Base-by-base conservation (phyloP, 371 early-diverging fungal genomes). In the Circinella umbellata region DNA sequence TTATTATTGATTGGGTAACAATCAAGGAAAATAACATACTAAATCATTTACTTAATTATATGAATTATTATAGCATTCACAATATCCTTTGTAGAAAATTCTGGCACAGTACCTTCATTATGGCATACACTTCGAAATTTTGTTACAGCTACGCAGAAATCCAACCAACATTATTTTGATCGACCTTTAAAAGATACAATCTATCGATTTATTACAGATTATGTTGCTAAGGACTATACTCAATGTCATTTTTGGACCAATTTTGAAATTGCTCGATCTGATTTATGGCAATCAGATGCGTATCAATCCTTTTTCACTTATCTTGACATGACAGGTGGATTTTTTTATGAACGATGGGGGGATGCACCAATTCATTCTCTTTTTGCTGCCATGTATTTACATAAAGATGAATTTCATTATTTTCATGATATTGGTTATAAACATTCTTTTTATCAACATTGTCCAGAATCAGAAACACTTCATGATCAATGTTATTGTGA, bases 311-410 rank as follows among this genome's bases (percentile, higher is more conserved):
- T 80, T 37, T 90, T 88, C 67, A 76, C 89, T 14, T 88, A 81
- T 54, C 46, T 77, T 17, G 79, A 79, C 47, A 46, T n/a, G 4
- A 4, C 81, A 17, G 97, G 97, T 15, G 96, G 97, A 0, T 98
- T 81, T 63, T 81, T 79, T 61, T 82, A 82, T 59, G 82, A 82
- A 69, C 72, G 85, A 48, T 98, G 98, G 98, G 98, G 98, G 17
- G 99, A 98, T 86, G 99, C 98, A 18, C 99, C 99, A 4, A 91
- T 98, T 8, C 99, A 97, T 75, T 93, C 95, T 3, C 86, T 98
- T 66, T 90, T 89, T 60, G 91, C 90, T 36, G 85, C 90, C 5
- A 54, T 96, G 65, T 80, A 91, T 73, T 79, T 93, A 47, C 75
- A 80, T 15, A 79, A 89, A 66, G 79, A 85, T 11, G 85, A 96